Base-by-base conservation (phyloP, 352 stramenopile species). In the Pythium utonaiense region DNA sequence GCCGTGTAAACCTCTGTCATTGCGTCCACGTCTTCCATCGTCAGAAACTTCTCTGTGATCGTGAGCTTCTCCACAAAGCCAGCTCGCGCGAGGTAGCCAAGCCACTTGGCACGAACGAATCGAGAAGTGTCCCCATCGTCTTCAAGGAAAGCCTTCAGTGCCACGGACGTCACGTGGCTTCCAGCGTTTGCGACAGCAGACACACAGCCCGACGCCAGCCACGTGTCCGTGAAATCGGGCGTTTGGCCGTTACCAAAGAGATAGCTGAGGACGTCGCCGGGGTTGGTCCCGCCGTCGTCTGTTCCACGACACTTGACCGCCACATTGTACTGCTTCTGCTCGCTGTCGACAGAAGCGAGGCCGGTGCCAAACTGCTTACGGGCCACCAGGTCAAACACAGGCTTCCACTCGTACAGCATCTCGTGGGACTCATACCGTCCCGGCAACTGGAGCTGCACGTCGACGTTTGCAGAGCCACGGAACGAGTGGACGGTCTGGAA, bases 91-190 rank as follows among this genome's bases (percentile, higher is more conserved):
- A 65, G 21, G 34, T 65, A 59, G 2, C 57, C 48, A 0, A 59
- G 24, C 49, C 50, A 65, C 50, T 65, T 58, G 49, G 58, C 57
- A 3, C 57, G 57, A 0, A 49, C 22, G 19, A 40, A 40, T 41
- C 58, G 34, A 1, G 47, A 49, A 16, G 38, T 38, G 8, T 38
- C 41, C 19, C 40, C 41, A 13, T 55, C 31, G 7, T 57, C 58
- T 33, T 57, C 58, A 3, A 65, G 50, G 5, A 22, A 17, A 6
- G 34, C 42, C 2, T 41, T 14, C 14, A 65, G 19, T 8, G 17
- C 24, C 12, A 65, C 30, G 3, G 50, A 54, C 14, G 38, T 54
- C 17, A 65, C 58, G 33, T 59, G 31, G 40, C 36, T 22, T 1
- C 28, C 48, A 21, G 49, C 40, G 10, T 65, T 44, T 4, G 58